Evolutionary conservation across 352 stramenopile species (phyloP).

Genomic region (Phytophthora melonis): DNA sequence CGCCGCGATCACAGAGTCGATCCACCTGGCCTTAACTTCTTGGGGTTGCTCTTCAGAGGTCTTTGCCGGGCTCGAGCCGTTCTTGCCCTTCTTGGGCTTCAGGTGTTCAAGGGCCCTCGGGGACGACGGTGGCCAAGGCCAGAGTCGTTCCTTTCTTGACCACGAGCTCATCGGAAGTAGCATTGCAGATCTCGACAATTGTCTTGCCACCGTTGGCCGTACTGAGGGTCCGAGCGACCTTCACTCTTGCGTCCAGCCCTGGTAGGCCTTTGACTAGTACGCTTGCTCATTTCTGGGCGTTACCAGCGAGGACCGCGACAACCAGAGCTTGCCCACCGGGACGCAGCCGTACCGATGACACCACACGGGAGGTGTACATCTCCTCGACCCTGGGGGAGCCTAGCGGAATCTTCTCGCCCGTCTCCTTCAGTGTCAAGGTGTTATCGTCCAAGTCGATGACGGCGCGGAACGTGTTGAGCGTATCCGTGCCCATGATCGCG

Average conservation of each 20-base stretch:
- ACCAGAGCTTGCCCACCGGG: slow-evolving; percentile 5
- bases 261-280: background rate
- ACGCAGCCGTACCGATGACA: background rate
- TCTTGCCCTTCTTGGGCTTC: too few relatives aligned
- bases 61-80: too few relatives aligned
- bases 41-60: too few relatives aligned
- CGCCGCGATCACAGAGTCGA: background rate
- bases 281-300: background rate
- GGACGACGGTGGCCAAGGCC: background rate
- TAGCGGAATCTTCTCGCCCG: slow-evolving; percentile 8
- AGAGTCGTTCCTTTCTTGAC: background rate
- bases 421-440: slow-evolving; percentile 2
- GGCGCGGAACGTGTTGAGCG: slow-evolving; percentile 1
- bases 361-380: background rate
- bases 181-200: background rate
- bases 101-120: background rate
- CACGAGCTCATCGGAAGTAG: background rate
- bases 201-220: background rate
- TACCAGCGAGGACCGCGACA: background rate
- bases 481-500: slow-evolving; percentile 4
- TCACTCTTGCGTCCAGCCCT: background rate
- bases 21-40: too few relatives aligned
- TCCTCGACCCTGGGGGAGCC: background rate
- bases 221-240: slow-evolving; percentile 5
- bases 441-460: slow-evolving; percentile 11